Percentiles rank a stretch among this genome's conserved stretches.
Evolutionary conservation across 148 eudicot genomes (phyloP).

Genomic region (Chenopodium album): DNA sequence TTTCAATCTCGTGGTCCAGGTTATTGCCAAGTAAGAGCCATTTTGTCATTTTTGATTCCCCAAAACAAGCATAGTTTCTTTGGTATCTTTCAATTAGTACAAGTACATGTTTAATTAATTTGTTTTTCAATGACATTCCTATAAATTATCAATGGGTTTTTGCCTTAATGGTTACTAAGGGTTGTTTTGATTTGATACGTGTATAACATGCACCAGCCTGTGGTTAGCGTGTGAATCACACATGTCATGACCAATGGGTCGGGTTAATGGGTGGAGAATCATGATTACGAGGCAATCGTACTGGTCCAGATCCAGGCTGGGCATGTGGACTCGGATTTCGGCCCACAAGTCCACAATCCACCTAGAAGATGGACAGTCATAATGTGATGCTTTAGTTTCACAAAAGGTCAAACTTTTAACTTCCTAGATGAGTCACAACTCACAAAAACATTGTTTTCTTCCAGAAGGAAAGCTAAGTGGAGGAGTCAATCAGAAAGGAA

Average conservation of each 20-base stretch:
- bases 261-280: too few relatives aligned
- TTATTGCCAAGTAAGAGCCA: slow-evolving; percentile 36
- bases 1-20: slow-evolving; percentile 46
- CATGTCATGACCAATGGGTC: neutral
- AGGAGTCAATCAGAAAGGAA: slow-evolving; percentile 48
- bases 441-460: neutral
- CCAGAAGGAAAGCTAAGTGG: slow-evolving; percentile 50
- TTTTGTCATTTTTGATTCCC: neutral
- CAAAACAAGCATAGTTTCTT: neutral
- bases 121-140: neutral
- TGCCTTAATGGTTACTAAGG: too few relatives aligned
- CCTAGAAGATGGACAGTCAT: slow-evolving; percentile 7
- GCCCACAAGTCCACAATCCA: too few relatives aligned
- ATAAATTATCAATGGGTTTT: too few relatives aligned
- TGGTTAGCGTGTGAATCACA: neutral
- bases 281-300: too few relatives aligned
- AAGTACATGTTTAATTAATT: neutral
- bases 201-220: neutral
- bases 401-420: neutral
- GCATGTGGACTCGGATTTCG: too few relatives aligned
- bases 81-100: neutral
- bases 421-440: neutral
- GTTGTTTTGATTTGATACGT: neutral
- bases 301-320: too few relatives aligned
- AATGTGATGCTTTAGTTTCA: neutral